Evolutionary conservation across 192 early-diverging fungal genomes (phyloP).

Genomic region (Umbelopsis ramanniana): DNA sequence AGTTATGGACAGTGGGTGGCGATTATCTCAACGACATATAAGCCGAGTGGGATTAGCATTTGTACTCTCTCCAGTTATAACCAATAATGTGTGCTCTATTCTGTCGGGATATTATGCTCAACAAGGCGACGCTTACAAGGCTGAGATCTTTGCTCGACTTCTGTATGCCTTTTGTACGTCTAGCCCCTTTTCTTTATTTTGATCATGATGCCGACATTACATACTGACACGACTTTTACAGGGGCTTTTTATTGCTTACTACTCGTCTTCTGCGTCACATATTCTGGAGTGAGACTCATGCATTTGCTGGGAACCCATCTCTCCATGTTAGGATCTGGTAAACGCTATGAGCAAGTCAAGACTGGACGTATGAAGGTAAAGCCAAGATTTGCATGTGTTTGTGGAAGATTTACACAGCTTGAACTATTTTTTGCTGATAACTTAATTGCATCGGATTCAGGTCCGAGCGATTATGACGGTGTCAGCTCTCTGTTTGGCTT

Average conservation of each 20-base stretch:
- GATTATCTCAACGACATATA: conserved; percentile 3
- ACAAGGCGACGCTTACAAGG: conserved; percentile 11
- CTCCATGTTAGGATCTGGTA: not conserved
- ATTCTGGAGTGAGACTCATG: conserved; percentile 28
- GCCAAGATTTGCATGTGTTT: not conserved
- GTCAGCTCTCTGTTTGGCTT: not conserved
- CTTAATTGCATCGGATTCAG: conserved; percentile 4
- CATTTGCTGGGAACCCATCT: conserved; percentile 18
- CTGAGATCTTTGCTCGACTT: conserved; percentile 22
- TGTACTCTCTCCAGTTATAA: conserved; percentile 32
- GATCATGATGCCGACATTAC: not conserved
- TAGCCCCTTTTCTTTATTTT: not conserved
- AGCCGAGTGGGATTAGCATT: conserved; percentile 17
- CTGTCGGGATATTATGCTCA: conserved; percentile 30
- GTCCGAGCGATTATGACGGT: conserved; percentile 25
- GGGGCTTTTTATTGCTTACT: conserved; percentile 31
- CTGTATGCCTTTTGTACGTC: conserved; percentile 32
- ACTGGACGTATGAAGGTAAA: conserved; percentile 29
- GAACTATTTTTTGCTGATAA: not conserved
- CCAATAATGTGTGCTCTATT: conserved; percentile 38
- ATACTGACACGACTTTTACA: not conserved
- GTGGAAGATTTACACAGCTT: too few relatives aligned
- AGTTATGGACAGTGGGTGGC: conserved; percentile 27
- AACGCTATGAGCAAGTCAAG: conserved; percentile 14
- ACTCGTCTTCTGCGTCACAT: conserved; percentile 9